Percentiles rank a stretch among this genome's conserved stretches.
Evolutionary conservation across 2,329 filamentous ascomycete species (phyloP).

Genomic region (Lomentospora prolificans): DNA sequence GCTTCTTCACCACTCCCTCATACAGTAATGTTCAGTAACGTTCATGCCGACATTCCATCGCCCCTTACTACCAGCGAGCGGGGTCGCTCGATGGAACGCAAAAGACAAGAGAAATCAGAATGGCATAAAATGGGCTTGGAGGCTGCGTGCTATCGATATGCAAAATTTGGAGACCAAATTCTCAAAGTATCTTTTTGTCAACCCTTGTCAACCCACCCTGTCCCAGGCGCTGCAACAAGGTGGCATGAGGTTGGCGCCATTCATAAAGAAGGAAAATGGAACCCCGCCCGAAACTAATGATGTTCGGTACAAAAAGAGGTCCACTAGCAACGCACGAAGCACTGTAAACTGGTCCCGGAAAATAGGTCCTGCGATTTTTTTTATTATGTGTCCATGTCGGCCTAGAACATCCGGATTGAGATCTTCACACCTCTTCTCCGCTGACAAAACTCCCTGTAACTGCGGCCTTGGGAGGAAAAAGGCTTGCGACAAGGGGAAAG

Average conservation of each 20-base stretch:
- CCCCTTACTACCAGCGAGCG: background rate
- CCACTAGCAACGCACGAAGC: no score
- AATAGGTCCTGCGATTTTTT: background rate
- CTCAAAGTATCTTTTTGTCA: no score
- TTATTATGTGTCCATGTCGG: background rate
- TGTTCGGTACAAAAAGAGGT: no score
- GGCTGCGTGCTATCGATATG: background rate
- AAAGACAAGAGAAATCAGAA: no score
- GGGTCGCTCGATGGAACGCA: no score
- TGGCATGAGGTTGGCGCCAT: background rate
- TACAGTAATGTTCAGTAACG: no score
- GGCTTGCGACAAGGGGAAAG: background rate
- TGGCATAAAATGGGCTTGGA: no score
- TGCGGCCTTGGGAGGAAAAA: background rate
- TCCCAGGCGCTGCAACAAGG: background rate
- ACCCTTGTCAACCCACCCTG: no score
- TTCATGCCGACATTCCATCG: background rate
- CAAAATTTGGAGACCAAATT: background rate
- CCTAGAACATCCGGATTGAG: constrained; percentile 3
- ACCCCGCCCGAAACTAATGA: background rate
- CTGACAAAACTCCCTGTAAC: background rate
- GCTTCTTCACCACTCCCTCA: no score
- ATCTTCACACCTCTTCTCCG: background rate
- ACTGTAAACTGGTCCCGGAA: no score
- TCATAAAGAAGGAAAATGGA: background rate